Percentiles rank a stretch among this genome's conserved stretches.
These are phyloP conservation scores for Phytophthora tubulina DNA, from an alignment of 352 stramenopile genomes.

Conservation along the genomic window DNA sequence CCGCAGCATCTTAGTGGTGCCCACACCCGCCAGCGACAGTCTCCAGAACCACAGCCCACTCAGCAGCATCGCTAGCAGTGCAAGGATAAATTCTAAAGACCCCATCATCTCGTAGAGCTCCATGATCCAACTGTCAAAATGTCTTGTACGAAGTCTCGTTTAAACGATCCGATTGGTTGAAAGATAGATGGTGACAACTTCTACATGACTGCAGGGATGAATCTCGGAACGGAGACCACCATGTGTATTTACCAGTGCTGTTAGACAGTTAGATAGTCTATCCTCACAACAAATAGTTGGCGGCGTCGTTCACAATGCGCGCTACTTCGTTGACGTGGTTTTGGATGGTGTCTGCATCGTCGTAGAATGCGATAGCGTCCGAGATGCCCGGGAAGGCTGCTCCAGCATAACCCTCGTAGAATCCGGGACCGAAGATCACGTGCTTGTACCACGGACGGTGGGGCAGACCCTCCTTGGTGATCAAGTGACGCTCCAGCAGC, in stretches of 20 bases:
- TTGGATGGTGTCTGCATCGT: constrained; percentile 30
- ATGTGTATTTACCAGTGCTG: not conserved
- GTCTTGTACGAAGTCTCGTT: not conserved
- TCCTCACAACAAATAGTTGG: constrained; percentile 30
- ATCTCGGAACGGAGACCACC: not conserved
- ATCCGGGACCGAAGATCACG: constrained; percentile 55
- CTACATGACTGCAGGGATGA: not conserved
- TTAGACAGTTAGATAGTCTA: not conserved
- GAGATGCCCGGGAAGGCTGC: constrained; percentile 46
- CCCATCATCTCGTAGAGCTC: not conserved
- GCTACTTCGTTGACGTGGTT: constrained; percentile 34
- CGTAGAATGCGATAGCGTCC: constrained; percentile 36
- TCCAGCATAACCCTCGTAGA: constrained; percentile 55
- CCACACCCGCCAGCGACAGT: constrained; percentile 4
- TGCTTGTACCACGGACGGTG: constrained; percentile 58
- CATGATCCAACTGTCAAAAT: not conserved
- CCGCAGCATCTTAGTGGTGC: constrained; percentile 52
- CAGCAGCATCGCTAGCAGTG: not conserved
- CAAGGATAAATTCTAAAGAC: constrained; percentile 2
- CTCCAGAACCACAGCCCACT: constrained; percentile 3
- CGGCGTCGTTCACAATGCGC: constrained; percentile 27
- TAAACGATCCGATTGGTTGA: not conserved
- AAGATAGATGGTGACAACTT: constrained; percentile 9
- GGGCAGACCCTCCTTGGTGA: constrained; percentile 46
- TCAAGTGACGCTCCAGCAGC: constrained; percentile 47